These are phyloP conservation scores for Trichosanthes truncata DNA, from an alignment of 306 rosid genomes.

Conservation along the genomic window DNA sequence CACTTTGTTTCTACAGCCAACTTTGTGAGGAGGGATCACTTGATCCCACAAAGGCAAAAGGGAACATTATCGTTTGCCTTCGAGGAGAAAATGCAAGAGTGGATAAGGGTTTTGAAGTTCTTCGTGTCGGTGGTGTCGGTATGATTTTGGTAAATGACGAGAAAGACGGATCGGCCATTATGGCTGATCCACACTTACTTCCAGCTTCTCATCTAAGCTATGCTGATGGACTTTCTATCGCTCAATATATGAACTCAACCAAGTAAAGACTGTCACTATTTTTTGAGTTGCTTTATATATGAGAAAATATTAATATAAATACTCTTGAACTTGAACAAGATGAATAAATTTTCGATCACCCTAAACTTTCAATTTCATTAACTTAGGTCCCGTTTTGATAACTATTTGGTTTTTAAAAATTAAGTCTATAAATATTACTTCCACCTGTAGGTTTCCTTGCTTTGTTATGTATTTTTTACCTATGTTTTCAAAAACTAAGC, in stretches of 20 bases:
- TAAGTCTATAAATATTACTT: too few species aligned
- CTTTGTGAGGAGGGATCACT: not conserved
- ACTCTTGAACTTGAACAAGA: too few species aligned
- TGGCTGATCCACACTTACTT: not conserved
- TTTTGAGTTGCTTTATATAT: not conserved
- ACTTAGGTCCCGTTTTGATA: too few species aligned
- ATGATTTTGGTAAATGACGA: not conserved
- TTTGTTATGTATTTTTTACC: too few species aligned
- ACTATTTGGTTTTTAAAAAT: too few species aligned
- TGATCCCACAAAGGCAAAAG: not conserved
- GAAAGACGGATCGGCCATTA: not conserved
- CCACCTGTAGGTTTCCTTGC: too few species aligned
- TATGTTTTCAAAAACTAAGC: too few species aligned
- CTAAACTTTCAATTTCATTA: too few species aligned
- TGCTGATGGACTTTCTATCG: not conserved
- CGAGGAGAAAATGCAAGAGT: not conserved
- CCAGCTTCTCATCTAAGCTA: not conserved
- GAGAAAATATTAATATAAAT: not conserved
- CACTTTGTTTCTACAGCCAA: not conserved
- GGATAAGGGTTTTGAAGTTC: not conserved
- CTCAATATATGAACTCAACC: not conserved
- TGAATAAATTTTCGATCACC: too few species aligned
- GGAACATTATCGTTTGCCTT: conserved; percentile 6
- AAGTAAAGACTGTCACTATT: not conserved
- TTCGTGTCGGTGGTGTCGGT: not conserved